These are phyloP conservation scores for Backusella psychrophila DNA, from an alignment of 192 early-diverging fungal species.

Conservation along the genomic window DNA sequence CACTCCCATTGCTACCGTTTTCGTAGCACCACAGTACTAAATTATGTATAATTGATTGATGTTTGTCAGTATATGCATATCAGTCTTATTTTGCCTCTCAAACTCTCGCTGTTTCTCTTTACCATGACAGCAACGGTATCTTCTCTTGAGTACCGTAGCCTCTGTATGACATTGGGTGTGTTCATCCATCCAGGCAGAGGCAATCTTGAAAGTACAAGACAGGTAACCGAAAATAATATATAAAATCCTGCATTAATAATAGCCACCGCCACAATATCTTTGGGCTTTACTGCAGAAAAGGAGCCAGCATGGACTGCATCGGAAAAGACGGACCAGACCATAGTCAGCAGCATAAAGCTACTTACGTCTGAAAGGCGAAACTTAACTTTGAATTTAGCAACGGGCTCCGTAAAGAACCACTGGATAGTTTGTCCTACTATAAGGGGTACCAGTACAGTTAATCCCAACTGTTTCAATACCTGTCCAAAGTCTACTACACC, in stretches of 20 bases:
- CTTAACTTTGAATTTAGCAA: constrained; percentile 44
- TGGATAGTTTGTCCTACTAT: constrained; percentile 58
- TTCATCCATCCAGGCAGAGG: constrained; percentile 25
- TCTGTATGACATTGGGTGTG: constrained; percentile 25
- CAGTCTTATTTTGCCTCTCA: too few species aligned
- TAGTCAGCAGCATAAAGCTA: constrained; percentile 52
- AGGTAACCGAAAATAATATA: constrained; percentile 45
- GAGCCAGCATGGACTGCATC: constrained; percentile 61
- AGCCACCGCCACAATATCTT: constrained; percentile 50
- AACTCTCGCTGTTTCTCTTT: not conserved
- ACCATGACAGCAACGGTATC: constrained; percentile 62
- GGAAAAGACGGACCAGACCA: constrained; percentile 71
- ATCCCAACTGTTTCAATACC: constrained; percentile 52
- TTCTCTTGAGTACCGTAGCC: constrained; percentile 33
- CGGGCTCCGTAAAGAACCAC: constrained; percentile 40
- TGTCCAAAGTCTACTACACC: constrained; percentile 40
- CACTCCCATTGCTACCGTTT: constrained; percentile 74
- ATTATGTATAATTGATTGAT: not conserved
- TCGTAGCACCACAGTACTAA: constrained; percentile 67
- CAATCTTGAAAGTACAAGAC: constrained; percentile 42
- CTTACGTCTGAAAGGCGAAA: constrained; percentile 56
- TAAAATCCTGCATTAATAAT: constrained; percentile 51
- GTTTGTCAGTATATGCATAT: not conserved
- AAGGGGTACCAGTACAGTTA: constrained; percentile 63
- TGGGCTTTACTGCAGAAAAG: constrained; percentile 42